These are phyloP conservation scores for Areca catechu DNA, from an alignment of 176 grass and related monocot species.

Conservation along the genomic window DNA sequence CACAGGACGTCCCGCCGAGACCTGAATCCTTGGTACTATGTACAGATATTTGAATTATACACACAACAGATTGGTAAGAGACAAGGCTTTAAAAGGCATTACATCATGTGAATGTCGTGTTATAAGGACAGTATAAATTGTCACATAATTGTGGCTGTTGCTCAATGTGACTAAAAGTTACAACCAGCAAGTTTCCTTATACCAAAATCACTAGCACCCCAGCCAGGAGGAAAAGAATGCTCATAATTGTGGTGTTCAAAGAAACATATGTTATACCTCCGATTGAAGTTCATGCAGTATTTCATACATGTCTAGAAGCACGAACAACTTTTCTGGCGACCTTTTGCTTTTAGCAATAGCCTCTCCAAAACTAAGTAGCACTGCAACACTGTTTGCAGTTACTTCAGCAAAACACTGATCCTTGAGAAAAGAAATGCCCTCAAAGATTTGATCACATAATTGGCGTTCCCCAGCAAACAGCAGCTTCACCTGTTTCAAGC, in stretches of 20 bases:
- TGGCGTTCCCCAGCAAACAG: slow-evolving; percentile 83
- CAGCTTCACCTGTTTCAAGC: slow-evolving; percentile 74
- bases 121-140: too few species aligned
- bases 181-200: too few species aligned
- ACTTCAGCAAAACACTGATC: slow-evolving; percentile 84
- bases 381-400: slow-evolving; percentile 71
- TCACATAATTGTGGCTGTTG: too few species aligned
- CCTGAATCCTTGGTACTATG: too few species aligned
- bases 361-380: slow-evolving; percentile 94
- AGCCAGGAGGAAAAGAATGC: too few species aligned
- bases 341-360: slow-evolving; percentile 96
- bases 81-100: too few species aligned
- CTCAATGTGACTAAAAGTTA: too few species aligned
- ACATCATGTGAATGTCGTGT: too few species aligned
- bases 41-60: too few species aligned
- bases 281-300: slow-evolving; percentile 94
- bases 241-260: neutral
- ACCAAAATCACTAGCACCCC: too few species aligned
- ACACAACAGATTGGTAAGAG: too few species aligned
- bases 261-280: slow-evolving; percentile 37
- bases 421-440: slow-evolving; percentile 65
- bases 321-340: slow-evolving; percentile 89
- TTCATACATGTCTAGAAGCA: slow-evolving; percentile 96
- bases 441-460: slow-evolving; percentile 89
- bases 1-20: too few species aligned